A percentile compares a stretch with the other conserved stretches of the same genome.
Evolutionary conservation across 2,329 filamentous ascomycete species (phyloP).

Genomic region (Cladobotryum mycophilum): DNA sequence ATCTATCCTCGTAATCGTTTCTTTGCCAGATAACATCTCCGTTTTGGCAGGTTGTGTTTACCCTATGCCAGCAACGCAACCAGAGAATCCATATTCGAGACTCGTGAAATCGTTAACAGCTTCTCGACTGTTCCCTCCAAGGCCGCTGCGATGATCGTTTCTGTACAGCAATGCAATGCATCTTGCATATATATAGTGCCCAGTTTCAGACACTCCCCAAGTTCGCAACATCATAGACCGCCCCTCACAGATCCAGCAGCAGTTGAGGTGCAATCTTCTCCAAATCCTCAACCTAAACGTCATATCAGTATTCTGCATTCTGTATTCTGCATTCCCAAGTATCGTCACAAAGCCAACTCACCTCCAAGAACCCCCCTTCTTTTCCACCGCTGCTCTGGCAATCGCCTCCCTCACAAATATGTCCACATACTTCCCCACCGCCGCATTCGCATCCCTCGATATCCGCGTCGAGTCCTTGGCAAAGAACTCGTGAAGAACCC

Average conservation of each 20-base stretch:
- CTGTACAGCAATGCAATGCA: too few relatives aligned
- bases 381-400: constrained; percentile 68
- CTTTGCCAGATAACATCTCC: too few relatives aligned
- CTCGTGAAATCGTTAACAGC: too few relatives aligned
- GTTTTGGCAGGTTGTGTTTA: too few relatives aligned
- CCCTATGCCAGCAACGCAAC: too few relatives aligned
- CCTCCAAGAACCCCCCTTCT: constrained; percentile 68
- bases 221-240: too few relatives aligned
- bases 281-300: constrained; percentile 68
- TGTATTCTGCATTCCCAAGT: neutral
- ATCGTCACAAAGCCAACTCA: constrained; percentile 31
- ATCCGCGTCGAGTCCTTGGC: constrained; percentile 64
- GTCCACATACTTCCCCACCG: constrained; percentile 81
- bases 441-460: constrained; percentile 67
- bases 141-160: too few relatives aligned
- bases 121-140: too few relatives aligned
- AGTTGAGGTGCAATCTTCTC: constrained; percentile 83
- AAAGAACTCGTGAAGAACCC: constrained; percentile 75
- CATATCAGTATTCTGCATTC: neutral
- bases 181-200: too few relatives aligned
- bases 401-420: constrained; percentile 87
- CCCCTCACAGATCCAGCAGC: constrained; percentile 69
- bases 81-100: too few relatives aligned
- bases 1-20: too few relatives aligned
- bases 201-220: too few relatives aligned